These are phyloP conservation scores for Silene latifolia DNA, from an alignment of 148 eudicot genomes.

Conservation along the genomic window DNA sequence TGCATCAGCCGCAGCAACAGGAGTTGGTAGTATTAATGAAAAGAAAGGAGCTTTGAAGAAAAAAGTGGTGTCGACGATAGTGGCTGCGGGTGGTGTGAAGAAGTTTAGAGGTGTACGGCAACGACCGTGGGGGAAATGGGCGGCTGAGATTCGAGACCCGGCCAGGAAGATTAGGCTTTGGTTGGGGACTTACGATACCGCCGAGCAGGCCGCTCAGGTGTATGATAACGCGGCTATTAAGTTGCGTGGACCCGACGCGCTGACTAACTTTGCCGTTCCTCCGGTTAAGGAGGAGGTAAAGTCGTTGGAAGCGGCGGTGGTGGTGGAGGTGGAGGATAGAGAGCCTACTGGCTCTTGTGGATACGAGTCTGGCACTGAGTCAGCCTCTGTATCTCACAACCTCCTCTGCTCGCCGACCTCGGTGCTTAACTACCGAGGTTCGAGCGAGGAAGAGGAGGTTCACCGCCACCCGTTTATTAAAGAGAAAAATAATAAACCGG, in stretches of 20 bases:
- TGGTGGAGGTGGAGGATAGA: neutral
- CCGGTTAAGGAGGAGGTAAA: constrained; percentile 21
- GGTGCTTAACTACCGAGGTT: constrained; percentile 33
- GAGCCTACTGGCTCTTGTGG: constrained; percentile 21
- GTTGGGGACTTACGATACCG: constrained; percentile 87
- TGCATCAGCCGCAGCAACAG: neutral
- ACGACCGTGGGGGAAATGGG: constrained; percentile 97
- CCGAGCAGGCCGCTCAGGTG: constrained; percentile 87
- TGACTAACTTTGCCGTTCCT: constrained; percentile 65
- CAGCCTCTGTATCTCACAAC: constrained; percentile 17
- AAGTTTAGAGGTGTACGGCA: constrained; percentile 83
- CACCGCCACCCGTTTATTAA: constrained; percentile 15
- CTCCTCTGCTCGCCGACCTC: constrained; percentile 61
- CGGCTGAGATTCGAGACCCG: constrained; percentile 95
- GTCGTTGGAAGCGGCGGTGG: neutral
- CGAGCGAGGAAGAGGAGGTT: constrained; percentile 22
- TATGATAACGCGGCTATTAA: constrained; percentile 89
- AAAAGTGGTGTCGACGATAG: neutral
- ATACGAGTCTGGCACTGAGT: constrained; percentile 52
- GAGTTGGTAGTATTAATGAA: neutral
- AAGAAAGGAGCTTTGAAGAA: constrained; percentile 25
- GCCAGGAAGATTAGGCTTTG: constrained; percentile 54
- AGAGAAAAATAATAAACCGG: neutral
- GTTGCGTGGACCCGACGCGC: constrained; percentile 84
- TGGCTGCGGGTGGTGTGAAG: constrained; percentile 19